Evolutionary conservation across 257 asterid species (phyloP).

Genomic region (Eucommia ulmoides): DNA sequence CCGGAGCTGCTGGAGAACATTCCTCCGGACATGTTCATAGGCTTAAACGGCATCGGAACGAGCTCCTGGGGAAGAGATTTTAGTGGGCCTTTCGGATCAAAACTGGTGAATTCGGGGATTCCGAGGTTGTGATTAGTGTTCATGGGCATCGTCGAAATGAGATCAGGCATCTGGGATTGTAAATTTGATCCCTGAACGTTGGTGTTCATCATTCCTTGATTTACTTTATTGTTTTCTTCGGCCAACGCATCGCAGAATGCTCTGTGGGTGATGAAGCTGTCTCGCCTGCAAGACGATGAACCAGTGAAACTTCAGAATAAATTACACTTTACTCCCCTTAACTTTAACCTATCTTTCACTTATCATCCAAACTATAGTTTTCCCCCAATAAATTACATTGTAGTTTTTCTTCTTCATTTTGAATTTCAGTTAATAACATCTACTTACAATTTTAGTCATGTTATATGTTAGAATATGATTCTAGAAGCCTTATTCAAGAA

Average conservation of each 20-base stretch:
- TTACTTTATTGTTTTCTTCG: slow-evolving; percentile 77
- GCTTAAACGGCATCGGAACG: slow-evolving; percentile 57
- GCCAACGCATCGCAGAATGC: slow-evolving; percentile 90
- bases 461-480: too few relatives aligned
- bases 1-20: slow-evolving; percentile 56
- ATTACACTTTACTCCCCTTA: too few relatives aligned
- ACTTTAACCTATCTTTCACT: too few relatives aligned
- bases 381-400: too few relatives aligned
- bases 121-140: slow-evolving; percentile 19
- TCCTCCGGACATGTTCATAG: slow-evolving; percentile 53
- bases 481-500: too few relatives aligned
- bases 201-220: slow-evolving; percentile 36
- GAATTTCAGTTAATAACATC: too few relatives aligned
- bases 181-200: slow-evolving; percentile 21
- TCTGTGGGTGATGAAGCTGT: slow-evolving; percentile 90
- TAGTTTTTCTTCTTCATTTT: too few relatives aligned
- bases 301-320: too few relatives aligned
- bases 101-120: slow-evolving; percentile 39
- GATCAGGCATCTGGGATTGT: slow-evolving; percentile 39
- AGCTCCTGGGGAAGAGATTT: slow-evolving; percentile 57
- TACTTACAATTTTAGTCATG: too few relatives aligned
- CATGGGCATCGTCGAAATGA: slow-evolving; percentile 36
- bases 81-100: slow-evolving; percentile 27
- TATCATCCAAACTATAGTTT: too few relatives aligned
- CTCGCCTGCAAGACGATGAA: slow-evolving; percentile 49